These are phyloP conservation scores for Hypocrella siamensis DNA, from an alignment of 2,329 filamentous ascomycete genomes.

Conservation along the genomic window DNA sequence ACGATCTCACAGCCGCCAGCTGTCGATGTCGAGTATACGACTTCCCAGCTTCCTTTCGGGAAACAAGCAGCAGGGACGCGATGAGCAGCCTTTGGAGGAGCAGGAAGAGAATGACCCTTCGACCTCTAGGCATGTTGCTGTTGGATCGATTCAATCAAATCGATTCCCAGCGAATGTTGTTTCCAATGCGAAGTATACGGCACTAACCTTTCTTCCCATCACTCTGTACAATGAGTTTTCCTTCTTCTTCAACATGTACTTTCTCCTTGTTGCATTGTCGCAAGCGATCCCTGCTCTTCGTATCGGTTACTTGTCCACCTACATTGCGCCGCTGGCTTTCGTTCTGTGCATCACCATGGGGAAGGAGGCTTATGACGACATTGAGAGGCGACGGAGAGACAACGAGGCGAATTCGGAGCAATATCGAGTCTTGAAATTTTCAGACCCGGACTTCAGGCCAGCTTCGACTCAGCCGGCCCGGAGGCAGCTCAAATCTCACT, in stretches of 20 bases:
- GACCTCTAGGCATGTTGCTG: conserved; percentile 57
- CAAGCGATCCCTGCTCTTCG: conserved; percentile 79
- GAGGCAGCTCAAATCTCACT: conserved; percentile 27
- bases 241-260: conserved; percentile 99
- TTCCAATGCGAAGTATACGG: conserved; percentile 95
- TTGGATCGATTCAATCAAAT: conserved; percentile 57
- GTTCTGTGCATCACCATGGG: conserved; percentile 84
- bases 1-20: conserved; percentile 11
- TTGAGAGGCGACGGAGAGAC: conserved; percentile 71
- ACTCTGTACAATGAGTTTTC: conserved; percentile 98
- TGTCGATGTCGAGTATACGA: conserved; percentile 35
- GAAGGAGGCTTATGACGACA: conserved; percentile 92
- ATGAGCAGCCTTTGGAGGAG: conserved; percentile 27
- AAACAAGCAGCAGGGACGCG: conserved; percentile 12
- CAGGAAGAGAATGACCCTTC: conserved; percentile 46
- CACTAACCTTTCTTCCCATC: conserved; percentile 81
- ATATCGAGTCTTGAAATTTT: conserved; percentile 64
- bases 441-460: conserved; percentile 30
- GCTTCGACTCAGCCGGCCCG: conserved; percentile 20
- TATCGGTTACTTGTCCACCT: conserved; percentile 90
- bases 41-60: conserved; percentile 52
- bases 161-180: conserved; percentile 82
- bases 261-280: conserved; percentile 84
- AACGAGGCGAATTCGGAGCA: conserved; percentile 88
- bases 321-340: conserved; percentile 82